phyloP scores from a whole-genome alignment of 768 basidiomycete species.

The Tricholoma flavovirens region DNA sequence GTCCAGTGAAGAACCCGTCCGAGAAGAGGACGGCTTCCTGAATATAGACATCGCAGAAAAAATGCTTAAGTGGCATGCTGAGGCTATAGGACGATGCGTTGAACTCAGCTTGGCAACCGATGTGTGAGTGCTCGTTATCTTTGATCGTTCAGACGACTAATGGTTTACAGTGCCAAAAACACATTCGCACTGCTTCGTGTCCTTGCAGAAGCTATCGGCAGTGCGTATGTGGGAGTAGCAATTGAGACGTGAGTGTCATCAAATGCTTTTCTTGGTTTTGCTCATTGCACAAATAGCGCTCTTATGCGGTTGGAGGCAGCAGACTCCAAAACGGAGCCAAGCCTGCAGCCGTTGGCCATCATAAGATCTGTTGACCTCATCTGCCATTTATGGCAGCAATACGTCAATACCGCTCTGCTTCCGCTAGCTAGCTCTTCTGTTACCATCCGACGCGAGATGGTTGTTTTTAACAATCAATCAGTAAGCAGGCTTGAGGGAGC shows the following conservation, averaged over 20 bases:
- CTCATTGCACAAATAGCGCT: constrained; percentile 41
- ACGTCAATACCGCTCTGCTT: constrained; percentile 83
- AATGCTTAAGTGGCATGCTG: constrained; percentile 97
- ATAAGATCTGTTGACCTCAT: constrained; percentile 77
- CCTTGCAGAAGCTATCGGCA: constrained; percentile 80
- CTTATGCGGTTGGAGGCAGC: constrained; percentile 63
- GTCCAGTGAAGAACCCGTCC: constrained; percentile 59
- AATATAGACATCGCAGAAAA: constrained; percentile 74
- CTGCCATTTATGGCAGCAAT: constrained; percentile 96
- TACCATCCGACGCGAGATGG: constrained; percentile 88
- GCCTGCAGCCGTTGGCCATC: constrained; percentile 57
- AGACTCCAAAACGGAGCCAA: constrained; percentile 79
- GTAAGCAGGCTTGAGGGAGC: constrained; percentile 81
- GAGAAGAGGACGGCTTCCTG: constrained; percentile 79
- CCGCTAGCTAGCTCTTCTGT: constrained; percentile 84
- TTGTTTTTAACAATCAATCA: constrained; percentile 83
- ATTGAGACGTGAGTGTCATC: constrained; percentile 71
- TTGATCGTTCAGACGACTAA: constrained; percentile 1
- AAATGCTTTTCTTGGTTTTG: neutral
- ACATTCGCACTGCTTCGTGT: constrained; percentile 78
- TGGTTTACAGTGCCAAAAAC: constrained; percentile 67
- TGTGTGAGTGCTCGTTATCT: constrained; percentile 53
- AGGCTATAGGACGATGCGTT: constrained; percentile 90
- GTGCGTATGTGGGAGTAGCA: constrained; percentile 84
- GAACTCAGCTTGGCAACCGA: constrained; percentile 81